Base-by-base conservation (phyloP, 2,329 filamentous ascomycete genomes). In the Pestalotiopsis sp. region DNA sequence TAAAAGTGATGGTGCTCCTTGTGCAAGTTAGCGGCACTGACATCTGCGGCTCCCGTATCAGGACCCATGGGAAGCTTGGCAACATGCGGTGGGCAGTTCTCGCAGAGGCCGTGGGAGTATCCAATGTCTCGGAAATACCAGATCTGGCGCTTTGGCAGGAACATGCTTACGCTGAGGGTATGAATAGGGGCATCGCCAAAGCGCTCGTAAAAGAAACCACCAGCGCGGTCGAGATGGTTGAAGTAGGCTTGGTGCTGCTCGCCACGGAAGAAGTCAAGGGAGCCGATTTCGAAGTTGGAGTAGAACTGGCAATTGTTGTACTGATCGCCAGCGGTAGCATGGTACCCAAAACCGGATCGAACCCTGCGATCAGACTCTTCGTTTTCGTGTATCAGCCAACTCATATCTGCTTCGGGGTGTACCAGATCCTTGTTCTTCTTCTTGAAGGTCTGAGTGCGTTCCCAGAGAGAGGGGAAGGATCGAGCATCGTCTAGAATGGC, bases 241-340 rank as follows among this genome's bases (percentile, higher is more conserved):
- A 88, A 85, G 67, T 87, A 85, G 13, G 80, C 78, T 65, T 80
- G 78, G 67, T 88, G 84, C 58, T 81, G 78, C 57, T 81, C 76
- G 68, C 81, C 79, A 52, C 86, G 83, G 75, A 88, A 87, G 75
- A 87, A 87, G 4, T 78, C 74, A 40, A 85, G 76, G 31, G 81
- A 84, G 66, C 85, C 87, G 71, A 89, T 83, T 73, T 89, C 87
- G 68, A 89, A 87, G 69, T 85, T 85, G 11, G 84, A 83, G 69
- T 85, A 85, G 74, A 85, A 82, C 66, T 84, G 83, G 72, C 84
- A 86, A 63, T 83, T 83, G 71, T 84, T 85, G 77, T 84, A 87
- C 68, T 83, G 80, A 27, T 65, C 61, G n/a, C 41, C 63, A 14
- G 65, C 41, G n/a, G 36, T 14, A 27, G 27, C 41, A 27, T 68